phyloP scores from a whole-genome alignment of 1,139 yeast species.

The Zygosaccharomyces sapae region DNA sequence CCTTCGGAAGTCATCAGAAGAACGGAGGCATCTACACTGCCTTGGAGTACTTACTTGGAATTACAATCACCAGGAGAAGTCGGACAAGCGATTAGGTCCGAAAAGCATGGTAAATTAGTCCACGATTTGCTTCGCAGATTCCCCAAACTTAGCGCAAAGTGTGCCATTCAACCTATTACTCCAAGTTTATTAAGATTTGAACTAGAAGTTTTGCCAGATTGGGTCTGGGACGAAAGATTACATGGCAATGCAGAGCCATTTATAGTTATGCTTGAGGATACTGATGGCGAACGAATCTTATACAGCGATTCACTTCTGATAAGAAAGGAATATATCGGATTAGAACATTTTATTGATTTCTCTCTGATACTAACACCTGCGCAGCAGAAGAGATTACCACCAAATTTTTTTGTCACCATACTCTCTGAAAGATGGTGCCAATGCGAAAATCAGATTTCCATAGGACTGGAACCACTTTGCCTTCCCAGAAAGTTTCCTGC shows the following conservation, averaged over 20 bases:
- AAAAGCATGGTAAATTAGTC: conserved; percentile 59
- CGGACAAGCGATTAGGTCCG: conserved; percentile 76
- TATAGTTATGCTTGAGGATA: conserved; percentile 70
- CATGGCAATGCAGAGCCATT: conserved; percentile 70
- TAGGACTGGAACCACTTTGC: conserved; percentile 51
- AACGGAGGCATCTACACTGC: conserved; percentile 76
- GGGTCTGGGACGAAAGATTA: conserved; percentile 65
- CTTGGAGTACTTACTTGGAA: conserved; percentile 71
- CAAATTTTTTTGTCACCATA: conserved; percentile 69
- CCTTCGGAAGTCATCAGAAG: conserved; percentile 67
- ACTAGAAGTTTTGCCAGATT: conserved; percentile 62
- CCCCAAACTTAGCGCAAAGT: conserved; percentile 59
- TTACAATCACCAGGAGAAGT: conserved; percentile 60
- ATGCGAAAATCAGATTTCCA: conserved; percentile 60
- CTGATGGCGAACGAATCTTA: conserved; percentile 74
- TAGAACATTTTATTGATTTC: conserved; percentile 60
- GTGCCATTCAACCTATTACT: conserved; percentile 73
- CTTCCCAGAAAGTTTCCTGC: conserved; percentile 70
- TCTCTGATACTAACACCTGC: conserved; percentile 47
- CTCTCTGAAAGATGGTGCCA: conserved; percentile 85
- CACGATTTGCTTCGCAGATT: conserved; percentile 63
- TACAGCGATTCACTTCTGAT: conserved; percentile 55
- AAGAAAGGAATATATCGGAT: conserved; percentile 44
- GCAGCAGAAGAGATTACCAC: conserved; percentile 55
- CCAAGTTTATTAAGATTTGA: conserved; percentile 61